These are phyloP conservation scores for Kurtzmaniella cleridarum DNA, from an alignment of 805 yeast species.

Conservation along the genomic window DNA sequence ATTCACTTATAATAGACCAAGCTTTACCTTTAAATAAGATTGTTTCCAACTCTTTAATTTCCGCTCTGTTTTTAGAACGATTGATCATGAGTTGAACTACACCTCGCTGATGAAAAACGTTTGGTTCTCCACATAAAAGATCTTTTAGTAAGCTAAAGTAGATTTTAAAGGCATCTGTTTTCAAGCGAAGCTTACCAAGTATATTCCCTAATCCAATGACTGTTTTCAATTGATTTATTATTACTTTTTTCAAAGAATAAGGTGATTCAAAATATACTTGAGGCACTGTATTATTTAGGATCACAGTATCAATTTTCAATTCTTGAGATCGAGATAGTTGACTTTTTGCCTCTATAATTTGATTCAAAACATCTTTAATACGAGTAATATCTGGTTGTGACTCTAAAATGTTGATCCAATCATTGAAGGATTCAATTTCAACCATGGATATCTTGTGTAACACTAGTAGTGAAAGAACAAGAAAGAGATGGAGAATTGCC, in stretches of 20 bases:
- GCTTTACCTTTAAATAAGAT: slow-evolving; percentile 30
- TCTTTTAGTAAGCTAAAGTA: slow-evolving; percentile 7
- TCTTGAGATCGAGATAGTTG: slow-evolving; percentile 2
- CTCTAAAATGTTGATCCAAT: slow-evolving; percentile 3
- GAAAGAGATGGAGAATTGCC: not conserved
- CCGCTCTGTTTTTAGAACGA: slow-evolving; percentile 4
- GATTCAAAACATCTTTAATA: slow-evolving; percentile 4
- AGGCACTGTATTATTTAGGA: slow-evolving; percentile 30
- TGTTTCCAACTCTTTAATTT: slow-evolving; percentile 29
- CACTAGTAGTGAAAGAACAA: slow-evolving; percentile 1
- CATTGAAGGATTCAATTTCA: slow-evolving; percentile 1
- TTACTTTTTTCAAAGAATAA: slow-evolving; percentile 3
- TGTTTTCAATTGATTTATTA: slow-evolving; percentile 15
- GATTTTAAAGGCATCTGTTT: not conserved
- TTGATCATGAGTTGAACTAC: slow-evolving; percentile 9
- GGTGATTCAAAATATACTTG: slow-evolving; percentile 20
- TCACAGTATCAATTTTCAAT: slow-evolving; percentile 12
- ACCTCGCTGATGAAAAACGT: slow-evolving; percentile 11
- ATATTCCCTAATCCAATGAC: slow-evolving; percentile 30
- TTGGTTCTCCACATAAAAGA: slow-evolving; percentile 12
- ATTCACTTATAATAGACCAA: slow-evolving; percentile 22
- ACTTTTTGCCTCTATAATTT: slow-evolving; percentile 1
- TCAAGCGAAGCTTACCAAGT: slow-evolving; percentile 10
- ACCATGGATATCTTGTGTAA: not conserved
- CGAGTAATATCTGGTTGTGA: slow-evolving; percentile 7